Evolutionary conservation across 140 eudicot genomes (phyloP), one percentile per base, ranked within the genome.

Genomic region (Anethum foeniculum): DNA sequence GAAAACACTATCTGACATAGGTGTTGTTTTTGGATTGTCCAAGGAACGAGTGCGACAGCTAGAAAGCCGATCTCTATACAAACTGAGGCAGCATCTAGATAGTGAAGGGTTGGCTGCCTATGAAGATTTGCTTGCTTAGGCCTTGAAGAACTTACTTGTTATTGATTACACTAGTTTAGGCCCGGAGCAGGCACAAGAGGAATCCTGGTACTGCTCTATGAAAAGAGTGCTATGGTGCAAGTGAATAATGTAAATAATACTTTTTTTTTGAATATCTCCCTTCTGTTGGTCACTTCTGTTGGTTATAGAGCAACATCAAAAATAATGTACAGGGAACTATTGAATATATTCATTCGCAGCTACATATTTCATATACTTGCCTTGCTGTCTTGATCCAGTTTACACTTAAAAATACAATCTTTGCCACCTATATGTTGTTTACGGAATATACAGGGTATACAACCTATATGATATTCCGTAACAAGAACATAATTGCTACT

Each of bases 11-110:
- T 88, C 97, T 3, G 96, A 88, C 78, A 88, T 90, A 38, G 99
- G 99, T 79, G 84, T 77, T 79, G 80, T 85, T 84, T 77, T 90
- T 83, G 97, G 96, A 13, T 79, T 92, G 85, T 85, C 92, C 0
- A 92, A 90, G 82, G 98, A 94, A 86, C 91, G 95, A 78, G 88
- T 95, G 58, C 83, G 97, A 46, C 95, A 87, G 75, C 71, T 90
- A 80, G 99, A 92, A 85, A 88, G 84, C 67, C 86, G 90, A 77
- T 93, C 97, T 62, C 30, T 92, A 62, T 77, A 86, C 82, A 92
- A 91, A 85, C 90, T 95, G 73, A 92, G 85, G 88, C 93, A 94
- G 81, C 80, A 82, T 85, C 88, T 90, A 13, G 84, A 75, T 75
- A 88, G 84, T 82, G 92, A 94, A 65, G 98, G 96, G 13, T 88